Percentiles rank a stretch among this genome's conserved stretches.
Evolutionary conservation across 345 rosid species (phyloP).

Genomic region (Bretschneidera sinensis): DNA sequence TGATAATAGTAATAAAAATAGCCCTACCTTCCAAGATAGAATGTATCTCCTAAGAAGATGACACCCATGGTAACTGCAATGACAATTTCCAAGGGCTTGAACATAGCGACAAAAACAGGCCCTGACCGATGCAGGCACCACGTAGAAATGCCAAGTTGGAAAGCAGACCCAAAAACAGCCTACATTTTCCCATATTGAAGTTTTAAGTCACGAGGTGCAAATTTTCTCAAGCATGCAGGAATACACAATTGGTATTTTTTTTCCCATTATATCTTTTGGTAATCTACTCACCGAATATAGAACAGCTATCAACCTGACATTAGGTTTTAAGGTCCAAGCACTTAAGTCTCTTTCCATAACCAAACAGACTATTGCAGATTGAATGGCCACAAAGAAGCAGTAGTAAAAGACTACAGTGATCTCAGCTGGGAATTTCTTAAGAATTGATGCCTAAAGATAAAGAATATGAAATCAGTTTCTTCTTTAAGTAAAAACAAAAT

Average conservation of each 20-base stretch:
- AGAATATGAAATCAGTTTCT: too few species aligned
- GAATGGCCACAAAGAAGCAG: constrained; percentile 48
- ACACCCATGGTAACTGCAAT: constrained; percentile 45
- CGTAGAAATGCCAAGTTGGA: constrained; percentile 53
- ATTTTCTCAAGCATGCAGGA: constrained; percentile 6
- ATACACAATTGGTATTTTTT: neutral
- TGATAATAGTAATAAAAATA: too few species aligned
- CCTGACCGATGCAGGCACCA: constrained; percentile 63
- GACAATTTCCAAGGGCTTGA: constrained; percentile 60
- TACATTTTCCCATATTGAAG: constrained; percentile 3
- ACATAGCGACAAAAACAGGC: constrained; percentile 65
- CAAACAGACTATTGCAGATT: constrained; percentile 36
- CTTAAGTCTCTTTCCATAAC: constrained; percentile 26
- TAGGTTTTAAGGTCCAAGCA: constrained; percentile 40
- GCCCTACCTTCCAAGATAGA: constrained; percentile 53
- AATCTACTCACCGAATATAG: constrained; percentile 36
- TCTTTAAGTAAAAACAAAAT: too few species aligned
- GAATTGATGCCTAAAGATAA: constrained; percentile 32
- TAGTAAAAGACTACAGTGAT: constrained; percentile 35
- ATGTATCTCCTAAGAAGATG: constrained; percentile 42
- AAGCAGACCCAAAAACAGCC: constrained; percentile 52
- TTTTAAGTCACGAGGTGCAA: neutral
- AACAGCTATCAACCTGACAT: constrained; percentile 30
- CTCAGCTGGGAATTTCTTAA: constrained; percentile 42
- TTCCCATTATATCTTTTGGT: neutral